These are phyloP conservation scores for Rhododendron williamsianum DNA, from an alignment of 148 eudicot species.

Conservation along the genomic window DNA sequence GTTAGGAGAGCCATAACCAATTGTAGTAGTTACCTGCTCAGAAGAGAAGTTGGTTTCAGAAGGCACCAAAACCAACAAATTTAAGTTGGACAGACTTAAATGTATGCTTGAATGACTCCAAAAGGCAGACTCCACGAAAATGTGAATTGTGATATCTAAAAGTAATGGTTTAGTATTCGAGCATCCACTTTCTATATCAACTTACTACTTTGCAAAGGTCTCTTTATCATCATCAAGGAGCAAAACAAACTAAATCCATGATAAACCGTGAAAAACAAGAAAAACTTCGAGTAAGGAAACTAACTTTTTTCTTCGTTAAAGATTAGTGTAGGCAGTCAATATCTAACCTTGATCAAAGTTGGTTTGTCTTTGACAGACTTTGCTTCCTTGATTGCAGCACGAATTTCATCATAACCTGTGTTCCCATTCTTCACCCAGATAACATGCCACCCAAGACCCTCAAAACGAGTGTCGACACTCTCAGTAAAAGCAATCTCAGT, in stretches of 20 bases:
- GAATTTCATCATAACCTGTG: conserved; percentile 87
- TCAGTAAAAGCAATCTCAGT: conserved; percentile 98
- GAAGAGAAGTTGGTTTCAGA: not conserved
- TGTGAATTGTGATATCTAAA: not conserved
- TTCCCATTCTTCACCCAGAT: conserved; percentile 99
- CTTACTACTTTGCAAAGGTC: not conserved
- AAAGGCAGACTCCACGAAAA: not conserved
- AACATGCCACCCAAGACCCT: conserved; percentile 98
- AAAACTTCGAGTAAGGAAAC: not conserved
- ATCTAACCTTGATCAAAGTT: conserved; percentile 79
- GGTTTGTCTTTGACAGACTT: conserved; percentile 94
- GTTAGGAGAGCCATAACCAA: conserved; percentile 96
- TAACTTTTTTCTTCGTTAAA: not conserved
- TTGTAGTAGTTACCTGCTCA: conserved; percentile 86
- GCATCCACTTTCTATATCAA: not conserved
- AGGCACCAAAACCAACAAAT: not conserved
- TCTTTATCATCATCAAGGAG: not conserved
- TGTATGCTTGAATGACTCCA: not conserved
- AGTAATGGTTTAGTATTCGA: not conserved
- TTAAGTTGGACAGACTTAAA: not conserved
- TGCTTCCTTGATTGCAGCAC: conserved; percentile 97
- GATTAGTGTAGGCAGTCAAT: not conserved
- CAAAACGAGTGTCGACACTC: conserved; percentile 77
- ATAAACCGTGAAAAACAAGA: not conserved
- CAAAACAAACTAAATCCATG: not conserved